A percentile compares a stretch with the other conserved stretches of the same genome.
These are phyloP conservation scores for Xylaria venustula DNA, from an alignment of 495 filamentous ascomycete genomes.

Conservation along the genomic window DNA sequence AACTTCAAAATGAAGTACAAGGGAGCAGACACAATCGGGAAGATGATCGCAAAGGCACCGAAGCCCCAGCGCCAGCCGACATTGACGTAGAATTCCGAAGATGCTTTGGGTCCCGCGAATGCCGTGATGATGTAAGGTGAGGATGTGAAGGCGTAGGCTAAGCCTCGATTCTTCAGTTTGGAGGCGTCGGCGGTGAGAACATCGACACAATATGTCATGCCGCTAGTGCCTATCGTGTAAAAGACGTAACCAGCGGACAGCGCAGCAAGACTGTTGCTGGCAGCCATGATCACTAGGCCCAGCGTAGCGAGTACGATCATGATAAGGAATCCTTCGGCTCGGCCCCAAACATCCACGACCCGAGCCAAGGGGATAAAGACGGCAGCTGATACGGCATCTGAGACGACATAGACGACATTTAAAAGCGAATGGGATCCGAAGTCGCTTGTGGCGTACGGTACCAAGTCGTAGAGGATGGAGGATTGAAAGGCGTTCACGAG, in stretches of 20 bases:
- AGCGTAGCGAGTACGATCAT: constrained; percentile 28
- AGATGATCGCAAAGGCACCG: constrained; percentile 53
- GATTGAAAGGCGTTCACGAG: constrained; percentile 41
- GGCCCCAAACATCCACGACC: constrained; percentile 57
- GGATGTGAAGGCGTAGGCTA: constrained; percentile 54
- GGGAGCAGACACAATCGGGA: constrained; percentile 50
- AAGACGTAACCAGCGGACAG: constrained; percentile 18
- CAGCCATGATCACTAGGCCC: constrained; percentile 43
- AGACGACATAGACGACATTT: constrained; percentile 36
- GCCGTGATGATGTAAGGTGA: constrained; percentile 62
- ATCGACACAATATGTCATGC: constrained; percentile 52
- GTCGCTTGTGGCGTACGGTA: constrained; percentile 35
- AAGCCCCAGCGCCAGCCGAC: constrained; percentile 59
- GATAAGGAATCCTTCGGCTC: constrained; percentile 33
- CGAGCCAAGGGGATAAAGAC: constrained; percentile 56
- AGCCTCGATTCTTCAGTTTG: constrained; percentile 53
- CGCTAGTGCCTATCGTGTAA: constrained; percentile 34
- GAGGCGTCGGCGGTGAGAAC: constrained; percentile 64
- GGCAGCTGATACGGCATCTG: constrained; percentile 54
- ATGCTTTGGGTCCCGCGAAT: constrained; percentile 29
- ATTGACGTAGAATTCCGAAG: constrained; percentile 18
- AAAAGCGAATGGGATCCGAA: constrained; percentile 39
- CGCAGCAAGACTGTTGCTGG: constrained; percentile 20
- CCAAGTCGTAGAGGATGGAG: constrained; percentile 32
- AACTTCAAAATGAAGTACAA: constrained; percentile 47